A percentile compares a stretch with the other conserved stretches of the same genome.
Evolutionary conservation across 2,329 filamentous ascomycete species (phyloP).

Genomic region (Ilyonectria mors-panacis): DNA sequence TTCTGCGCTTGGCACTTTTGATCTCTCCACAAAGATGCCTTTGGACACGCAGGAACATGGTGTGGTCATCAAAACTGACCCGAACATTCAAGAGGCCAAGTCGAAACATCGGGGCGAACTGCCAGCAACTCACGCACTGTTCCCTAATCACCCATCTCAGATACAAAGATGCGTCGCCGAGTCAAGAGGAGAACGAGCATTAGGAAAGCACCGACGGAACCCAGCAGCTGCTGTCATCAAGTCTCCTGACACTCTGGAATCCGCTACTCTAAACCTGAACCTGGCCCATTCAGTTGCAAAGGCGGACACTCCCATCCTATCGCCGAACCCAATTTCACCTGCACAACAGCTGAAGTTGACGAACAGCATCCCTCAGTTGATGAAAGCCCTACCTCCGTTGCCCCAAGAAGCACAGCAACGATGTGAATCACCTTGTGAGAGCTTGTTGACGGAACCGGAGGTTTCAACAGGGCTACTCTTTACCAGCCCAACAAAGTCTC

Average conservation of each 20-base stretch:
- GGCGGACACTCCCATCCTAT: constrained; percentile 54
- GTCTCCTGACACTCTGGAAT: constrained; percentile 19
- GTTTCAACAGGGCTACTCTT: constrained; percentile 29
- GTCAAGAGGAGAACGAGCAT: constrained; percentile 5
- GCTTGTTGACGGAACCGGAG: constrained; percentile 20
- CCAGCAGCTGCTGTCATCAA: constrained; percentile 43
- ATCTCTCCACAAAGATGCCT: constrained; percentile 45
- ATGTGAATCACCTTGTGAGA: constrained; percentile 11
- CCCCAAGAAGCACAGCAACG: constrained; percentile 50
- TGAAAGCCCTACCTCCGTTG: constrained; percentile 66
- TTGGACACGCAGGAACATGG: constrained; percentile 40
- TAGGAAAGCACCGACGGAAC: constrained; percentile 47
- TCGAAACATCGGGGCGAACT: neutral
- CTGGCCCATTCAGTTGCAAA: constrained; percentile 17
- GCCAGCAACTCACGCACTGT: constrained; percentile 2
- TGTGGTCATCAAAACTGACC: neutral
- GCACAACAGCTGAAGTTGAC: constrained; percentile 61
- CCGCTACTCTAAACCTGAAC: neutral
- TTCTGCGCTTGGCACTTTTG: constrained; percentile 49
- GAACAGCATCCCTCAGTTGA: constrained; percentile 66
- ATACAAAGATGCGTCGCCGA: neutral
- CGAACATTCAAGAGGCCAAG: neutral
- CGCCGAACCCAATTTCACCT: constrained; percentile 65
- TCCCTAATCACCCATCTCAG: constrained; percentile 4
- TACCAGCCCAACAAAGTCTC: constrained; percentile 31